Evolutionary conservation across 2,329 filamentous ascomycete genomes (phyloP).

Genomic region (Talaromyces sp.): DNA sequence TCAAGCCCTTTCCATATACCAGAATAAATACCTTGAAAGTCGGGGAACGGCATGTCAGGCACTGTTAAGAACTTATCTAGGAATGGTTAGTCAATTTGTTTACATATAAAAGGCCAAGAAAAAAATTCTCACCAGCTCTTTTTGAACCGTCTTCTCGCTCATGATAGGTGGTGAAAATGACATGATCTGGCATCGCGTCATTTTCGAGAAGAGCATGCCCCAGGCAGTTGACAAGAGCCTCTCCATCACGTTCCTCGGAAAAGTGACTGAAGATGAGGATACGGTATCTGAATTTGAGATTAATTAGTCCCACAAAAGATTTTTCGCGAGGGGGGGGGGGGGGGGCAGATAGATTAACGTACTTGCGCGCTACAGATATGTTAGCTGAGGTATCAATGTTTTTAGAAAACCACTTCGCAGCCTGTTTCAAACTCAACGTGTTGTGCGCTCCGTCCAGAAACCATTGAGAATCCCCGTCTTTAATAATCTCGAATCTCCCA

Average conservation of each 20-base stretch:
- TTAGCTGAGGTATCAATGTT: neutral
- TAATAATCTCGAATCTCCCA: constrained; percentile 29
- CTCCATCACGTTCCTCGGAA: constrained; percentile 22
- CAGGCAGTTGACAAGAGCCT: constrained; percentile 16
- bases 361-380: neutral
- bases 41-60: constrained; percentile 14
- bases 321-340: too few relatives aligned
- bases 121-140: constrained; percentile 16
- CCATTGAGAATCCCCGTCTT: constrained; percentile 23
- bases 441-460: constrained; percentile 42
- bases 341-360: neutral
- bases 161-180: constrained; percentile 27
- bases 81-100: neutral
- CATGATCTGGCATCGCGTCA: constrained; percentile 16
- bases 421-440: constrained; percentile 32
- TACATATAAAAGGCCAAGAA: neutral
- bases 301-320: neutral
- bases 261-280: constrained; percentile 30
- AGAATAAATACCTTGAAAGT: constrained; percentile 19
- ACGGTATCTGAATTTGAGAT: constrained; percentile 10
- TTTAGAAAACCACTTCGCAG: constrained; percentile 33
- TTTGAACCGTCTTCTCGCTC: constrained; percentile 17
- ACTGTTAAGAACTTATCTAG: constrained; percentile 16
- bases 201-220: constrained; percentile 14
- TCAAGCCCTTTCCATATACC: constrained; percentile 18